Base-by-base conservation (phyloP, 2,329 filamentous ascomycete species). In the Alternaria burnsii region DNA sequence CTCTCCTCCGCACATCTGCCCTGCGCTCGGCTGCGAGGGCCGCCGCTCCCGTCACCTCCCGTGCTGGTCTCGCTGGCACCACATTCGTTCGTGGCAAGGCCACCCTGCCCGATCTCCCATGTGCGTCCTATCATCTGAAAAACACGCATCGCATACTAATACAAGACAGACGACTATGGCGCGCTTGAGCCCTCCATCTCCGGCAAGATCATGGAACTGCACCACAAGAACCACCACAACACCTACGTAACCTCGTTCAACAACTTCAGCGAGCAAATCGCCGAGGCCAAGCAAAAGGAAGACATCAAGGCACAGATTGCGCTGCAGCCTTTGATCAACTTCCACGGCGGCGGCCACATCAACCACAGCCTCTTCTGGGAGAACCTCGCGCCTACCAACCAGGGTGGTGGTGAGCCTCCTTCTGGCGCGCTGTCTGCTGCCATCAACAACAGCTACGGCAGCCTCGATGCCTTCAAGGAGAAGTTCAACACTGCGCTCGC, bases 161-260 rank as follows among this genome's bases (percentile, higher is more conserved):
- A 9, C 0, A 1, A 2, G 2, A 0, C 69, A 97, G 94, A 98
- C 79, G 95, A 97, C 86, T 99, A 97, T 81, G 92, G 91, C 78
- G 95, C 94, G 53, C 93, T 99, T 73, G 95, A 99, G 84, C 88
- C 87, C 69, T 80, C 86, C 77, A 86, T 97, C 83, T 94, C 91
- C 50, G 91, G 91, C 79, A 88, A 95, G 82, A 97, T 97, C 84
- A 97, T 97, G 94, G 92, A 97, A 84, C 88, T 97, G 46, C 94
- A 97, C 86, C 91, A 97, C 87, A 89, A 87, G 83, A 94, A 93
- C 82, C 93, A 97, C 86, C 94, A 97, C 85, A 89, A 94, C 82
- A 94, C 93, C 75, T 97, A 97, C 80, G 92, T 97, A 72, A 95
- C 89, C 81, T 91, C 90, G 79, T 91, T 92, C 84, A 97, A 97